A percentile compares a stretch with the other conserved stretches of the same genome.
These are phyloP conservation scores for Quercus ilex DNA, from an alignment of 306 rosid species.

Conservation along the genomic window DNA sequence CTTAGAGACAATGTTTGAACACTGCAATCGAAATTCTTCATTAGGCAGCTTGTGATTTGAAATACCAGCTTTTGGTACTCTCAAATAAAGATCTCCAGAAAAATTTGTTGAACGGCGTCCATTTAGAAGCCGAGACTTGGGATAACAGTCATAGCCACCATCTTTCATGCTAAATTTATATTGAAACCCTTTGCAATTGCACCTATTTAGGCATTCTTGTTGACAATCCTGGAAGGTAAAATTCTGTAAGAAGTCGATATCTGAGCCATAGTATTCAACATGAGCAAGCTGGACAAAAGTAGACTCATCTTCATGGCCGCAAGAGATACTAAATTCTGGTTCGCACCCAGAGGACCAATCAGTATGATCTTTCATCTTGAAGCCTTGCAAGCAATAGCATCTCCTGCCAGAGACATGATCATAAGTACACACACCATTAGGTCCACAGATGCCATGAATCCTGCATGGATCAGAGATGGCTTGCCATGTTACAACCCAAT, in stretches of 20 bases:
- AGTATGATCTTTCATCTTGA: not conserved
- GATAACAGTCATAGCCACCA: constrained; percentile 11
- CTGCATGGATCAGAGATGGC: constrained; percentile 32
- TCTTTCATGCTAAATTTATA: not conserved
- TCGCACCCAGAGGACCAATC: constrained; percentile 27
- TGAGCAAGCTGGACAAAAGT: constrained; percentile 7
- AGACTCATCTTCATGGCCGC: not conserved
- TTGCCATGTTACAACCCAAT: constrained; percentile 35
- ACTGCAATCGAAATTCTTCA: not conserved
- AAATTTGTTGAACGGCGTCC: constrained; percentile 21
- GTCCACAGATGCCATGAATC: not conserved
- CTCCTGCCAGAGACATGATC: constrained; percentile 8
- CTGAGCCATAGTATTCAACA: constrained; percentile 28
- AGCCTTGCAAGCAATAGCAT: constrained; percentile 21
- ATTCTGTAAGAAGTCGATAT: constrained; percentile 9
- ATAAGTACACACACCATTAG: not conserved
- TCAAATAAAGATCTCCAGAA: constrained; percentile 19
- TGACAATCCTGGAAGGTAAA: constrained; percentile 12
- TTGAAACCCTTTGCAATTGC: constrained; percentile 29
- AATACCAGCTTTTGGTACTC: constrained; percentile 9
- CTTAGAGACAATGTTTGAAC: not conserved
- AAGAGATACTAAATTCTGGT: constrained; percentile 10
- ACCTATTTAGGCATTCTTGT: constrained; percentile 11
- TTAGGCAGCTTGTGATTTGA: not conserved
- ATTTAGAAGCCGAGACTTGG: constrained; percentile 24